These are phyloP conservation scores for Hirschioporus abietinus DNA, from an alignment of 768 basidiomycete species.

Conservation along the genomic window DNA sequence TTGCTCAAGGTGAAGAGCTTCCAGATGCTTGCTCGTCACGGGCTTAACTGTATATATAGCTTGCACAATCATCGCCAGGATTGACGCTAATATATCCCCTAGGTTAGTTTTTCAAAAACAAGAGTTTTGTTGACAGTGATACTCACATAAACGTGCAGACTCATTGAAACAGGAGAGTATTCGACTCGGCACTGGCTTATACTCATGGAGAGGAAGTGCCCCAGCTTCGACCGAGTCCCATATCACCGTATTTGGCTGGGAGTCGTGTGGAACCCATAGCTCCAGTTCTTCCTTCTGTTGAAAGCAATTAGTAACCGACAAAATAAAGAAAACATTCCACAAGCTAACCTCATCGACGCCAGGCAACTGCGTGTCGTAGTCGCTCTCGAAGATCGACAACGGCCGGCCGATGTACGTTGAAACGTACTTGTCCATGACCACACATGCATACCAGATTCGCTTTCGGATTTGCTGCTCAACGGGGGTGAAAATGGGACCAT, in stretches of 20 bases:
- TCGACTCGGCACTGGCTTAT: conserved; percentile 36
- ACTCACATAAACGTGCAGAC: conserved; percentile 65
- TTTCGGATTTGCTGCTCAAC: conserved; percentile 65
- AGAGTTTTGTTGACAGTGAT: conserved; percentile 4
- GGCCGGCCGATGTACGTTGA: conserved; percentile 78
- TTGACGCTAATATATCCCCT: conserved; percentile 43
- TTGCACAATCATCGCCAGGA: conserved; percentile 65
- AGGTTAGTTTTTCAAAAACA: conserved; percentile 10
- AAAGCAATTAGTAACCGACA: conserved; percentile 8
- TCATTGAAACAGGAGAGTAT: conserved; percentile 75
- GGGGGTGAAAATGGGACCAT: conserved; percentile 46
- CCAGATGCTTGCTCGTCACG: conserved; percentile 48
- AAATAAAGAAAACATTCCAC: conserved; percentile 1
- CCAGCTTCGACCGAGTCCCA: conserved; percentile 21
- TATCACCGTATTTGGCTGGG: conserved; percentile 23
- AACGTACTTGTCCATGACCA: conserved; percentile 75
- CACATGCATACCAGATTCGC: conserved; percentile 74
- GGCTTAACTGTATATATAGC: conserved; percentile 64
- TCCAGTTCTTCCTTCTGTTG: conserved; percentile 62
- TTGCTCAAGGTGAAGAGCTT: conserved; percentile 53
- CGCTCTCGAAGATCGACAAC: conserved; percentile 65
- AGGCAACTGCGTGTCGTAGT: conserved; percentile 71
- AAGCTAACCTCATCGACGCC: conserved; percentile 48
- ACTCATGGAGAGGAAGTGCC: conserved; percentile 6
- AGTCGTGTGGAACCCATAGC: conserved; percentile 39